Conservation (phyloP, 106 monocot species). For the Acanthochlamys bracteata region DNA sequence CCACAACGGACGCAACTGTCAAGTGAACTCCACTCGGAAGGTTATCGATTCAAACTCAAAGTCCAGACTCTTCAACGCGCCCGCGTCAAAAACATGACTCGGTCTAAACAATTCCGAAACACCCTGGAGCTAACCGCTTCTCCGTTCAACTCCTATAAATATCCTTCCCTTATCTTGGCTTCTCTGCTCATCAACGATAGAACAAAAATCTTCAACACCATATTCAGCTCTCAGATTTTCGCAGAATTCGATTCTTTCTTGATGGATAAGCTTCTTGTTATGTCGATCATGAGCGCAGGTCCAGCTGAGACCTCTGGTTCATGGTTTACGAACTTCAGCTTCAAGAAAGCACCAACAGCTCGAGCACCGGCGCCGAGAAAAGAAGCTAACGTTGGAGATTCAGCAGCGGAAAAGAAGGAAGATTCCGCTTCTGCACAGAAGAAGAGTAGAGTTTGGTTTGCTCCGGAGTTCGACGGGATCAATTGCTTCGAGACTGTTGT, state of each 20-base stretch:
- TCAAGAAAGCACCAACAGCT: neutral
- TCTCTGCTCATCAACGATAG: neutral
- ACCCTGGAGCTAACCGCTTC: neutral
- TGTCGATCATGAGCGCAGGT: conserved; percentile 15
- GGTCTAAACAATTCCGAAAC: no score
- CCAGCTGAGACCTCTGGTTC: neutral
- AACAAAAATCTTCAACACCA: neutral
- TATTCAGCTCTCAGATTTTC: no score
- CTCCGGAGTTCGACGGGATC: conserved; percentile 49
- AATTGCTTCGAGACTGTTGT: conserved; percentile 50
- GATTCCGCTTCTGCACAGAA: neutral
- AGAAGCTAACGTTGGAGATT: neutral
- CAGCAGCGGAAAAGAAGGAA: neutral
- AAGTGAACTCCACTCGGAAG: no score
- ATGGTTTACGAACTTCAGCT: neutral
- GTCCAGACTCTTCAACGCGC: no score
- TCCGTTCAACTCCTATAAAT: neutral
- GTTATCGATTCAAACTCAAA: no score
- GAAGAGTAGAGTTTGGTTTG: conserved; percentile 11
- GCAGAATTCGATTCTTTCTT: neutral
- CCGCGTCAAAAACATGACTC: no score
- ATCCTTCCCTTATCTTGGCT: neutral
- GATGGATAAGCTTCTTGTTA: conserved; percentile 18
- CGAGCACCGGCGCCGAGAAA: neutral
- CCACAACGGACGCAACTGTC: no score